phyloP scores from a whole-genome alignment of 768 basidiomycete species.

The Hydnomerulius pinastri region DNA sequence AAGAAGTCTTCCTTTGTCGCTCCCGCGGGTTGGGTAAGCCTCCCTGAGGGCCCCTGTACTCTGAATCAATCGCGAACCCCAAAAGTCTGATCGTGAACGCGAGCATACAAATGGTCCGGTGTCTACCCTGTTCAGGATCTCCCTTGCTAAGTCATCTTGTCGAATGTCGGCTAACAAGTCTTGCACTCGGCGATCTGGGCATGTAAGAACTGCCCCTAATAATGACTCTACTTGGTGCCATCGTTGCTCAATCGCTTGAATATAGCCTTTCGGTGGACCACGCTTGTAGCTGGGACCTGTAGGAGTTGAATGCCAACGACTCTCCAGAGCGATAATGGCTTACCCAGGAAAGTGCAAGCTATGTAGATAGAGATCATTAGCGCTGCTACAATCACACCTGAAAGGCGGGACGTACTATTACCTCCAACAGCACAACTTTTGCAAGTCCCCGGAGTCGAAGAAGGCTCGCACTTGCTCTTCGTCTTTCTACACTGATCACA shows the following conservation, averaged over 20 bases:
- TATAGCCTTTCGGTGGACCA: conserved; percentile 88
- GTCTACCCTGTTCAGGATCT: conserved; percentile 77
- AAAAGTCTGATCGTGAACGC: background rate
- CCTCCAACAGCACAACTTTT: conserved; percentile 64
- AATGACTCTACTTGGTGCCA: conserved; percentile 92
- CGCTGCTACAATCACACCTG: background rate
- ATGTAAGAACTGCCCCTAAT: conserved; percentile 79
- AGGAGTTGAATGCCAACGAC: conserved; percentile 1
- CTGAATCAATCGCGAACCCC: conserved; percentile 6
- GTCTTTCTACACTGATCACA: conserved; percentile 89
- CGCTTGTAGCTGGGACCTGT: conserved; percentile 79
- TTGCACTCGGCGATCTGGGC: conserved; percentile 65
- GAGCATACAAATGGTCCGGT: conserved; percentile 72
- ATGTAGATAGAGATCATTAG: conserved; percentile 22
- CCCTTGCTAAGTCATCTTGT: conserved; percentile 73
- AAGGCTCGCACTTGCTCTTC: conserved; percentile 83
- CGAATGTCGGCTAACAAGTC: conserved; percentile 61
- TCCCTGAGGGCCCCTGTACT: conserved; percentile 68
- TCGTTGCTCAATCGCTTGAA: conserved; percentile 88
- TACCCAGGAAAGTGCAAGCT: conserved; percentile 73
- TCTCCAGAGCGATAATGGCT: background rate
- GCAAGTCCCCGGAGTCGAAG: conserved; percentile 48
- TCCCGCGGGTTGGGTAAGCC: conserved; percentile 56
- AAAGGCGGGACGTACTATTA: conserved; percentile 42
- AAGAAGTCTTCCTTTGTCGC: conserved; percentile 80